Conservation (phyloP, 2,329 filamentous ascomycete species). For the Fusarium multiceps region DNA sequence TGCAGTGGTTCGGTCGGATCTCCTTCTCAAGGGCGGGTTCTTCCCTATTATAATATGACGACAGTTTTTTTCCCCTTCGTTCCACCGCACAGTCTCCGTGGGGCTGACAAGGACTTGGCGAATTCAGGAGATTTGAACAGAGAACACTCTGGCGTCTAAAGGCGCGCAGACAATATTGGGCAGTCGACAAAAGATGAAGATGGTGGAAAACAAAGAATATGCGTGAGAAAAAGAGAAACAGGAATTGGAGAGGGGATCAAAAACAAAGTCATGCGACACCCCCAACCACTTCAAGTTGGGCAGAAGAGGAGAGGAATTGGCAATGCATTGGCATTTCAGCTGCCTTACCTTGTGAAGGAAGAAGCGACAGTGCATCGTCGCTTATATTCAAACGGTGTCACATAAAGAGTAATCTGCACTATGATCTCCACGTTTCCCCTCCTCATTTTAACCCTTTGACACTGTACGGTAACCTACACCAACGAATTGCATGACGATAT, state of each 20-base stretch:
- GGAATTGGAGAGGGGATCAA: slow-evolving; percentile 10
- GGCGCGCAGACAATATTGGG: not conserved
- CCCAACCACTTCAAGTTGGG: slow-evolving; percentile 12
- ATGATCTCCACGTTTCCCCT: slow-evolving; percentile 18
- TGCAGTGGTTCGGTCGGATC: not conserved
- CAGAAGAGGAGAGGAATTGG: not conserved
- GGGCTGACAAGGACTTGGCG: slow-evolving; percentile 24
- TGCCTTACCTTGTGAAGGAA: not conserved
- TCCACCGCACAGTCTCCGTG: slow-evolving; percentile 22
- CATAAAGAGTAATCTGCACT: not conserved
- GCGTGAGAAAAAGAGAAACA: not conserved
- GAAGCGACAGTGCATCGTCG: slow-evolving; percentile 20
- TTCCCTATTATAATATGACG: slow-evolving; percentile 26
- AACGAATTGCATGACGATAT: slow-evolving; percentile 1
- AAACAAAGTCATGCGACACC: slow-evolving; percentile 35
- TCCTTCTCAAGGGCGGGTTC: slow-evolving; percentile 25
- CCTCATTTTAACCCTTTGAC: slow-evolving; percentile 14
- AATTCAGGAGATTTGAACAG: slow-evolving; percentile 1
- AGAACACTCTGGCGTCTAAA: not conserved
- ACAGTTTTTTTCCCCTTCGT: slow-evolving; percentile 16
- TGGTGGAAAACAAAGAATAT: not conserved
- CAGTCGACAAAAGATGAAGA: not conserved
- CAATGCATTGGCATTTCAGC: slow-evolving; percentile 20
- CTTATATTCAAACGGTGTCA: slow-evolving; percentile 21
- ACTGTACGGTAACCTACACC: slow-evolving; percentile 8